phyloP scores from a whole-genome alignment of 352 stramenopile genomes.

The Thalassiosira hispida region DNA sequence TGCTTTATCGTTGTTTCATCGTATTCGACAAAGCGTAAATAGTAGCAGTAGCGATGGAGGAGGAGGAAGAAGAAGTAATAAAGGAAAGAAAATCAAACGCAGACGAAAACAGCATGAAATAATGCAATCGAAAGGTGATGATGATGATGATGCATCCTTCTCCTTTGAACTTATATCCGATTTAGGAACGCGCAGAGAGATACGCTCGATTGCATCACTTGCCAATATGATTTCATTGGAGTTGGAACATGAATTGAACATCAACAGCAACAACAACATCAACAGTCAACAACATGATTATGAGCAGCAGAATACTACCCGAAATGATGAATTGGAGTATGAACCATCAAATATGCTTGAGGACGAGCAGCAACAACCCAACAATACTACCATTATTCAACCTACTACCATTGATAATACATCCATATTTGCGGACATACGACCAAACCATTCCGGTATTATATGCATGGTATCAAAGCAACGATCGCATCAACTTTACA shows the following conservation, averaged over 20 bases:
- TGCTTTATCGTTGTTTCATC: conserved; percentile 70
- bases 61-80: background rate
- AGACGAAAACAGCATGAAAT: background rate
- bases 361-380: background rate
- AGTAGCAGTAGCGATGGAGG: background rate
- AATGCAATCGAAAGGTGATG: background rate
- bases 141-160: conserved; percentile 27
- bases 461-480: conserved; percentile 62
- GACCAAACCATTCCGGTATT: conserved; percentile 64
- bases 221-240: conserved; percentile 49
- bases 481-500: conserved; percentile 48
- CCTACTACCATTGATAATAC: background rate
- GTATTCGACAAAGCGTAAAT: conserved; percentile 25
- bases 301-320: background rate
- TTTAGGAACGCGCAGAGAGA: conserved; percentile 55
- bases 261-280: background rate
- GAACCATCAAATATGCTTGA: background rate
- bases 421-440: conserved; percentile 57
- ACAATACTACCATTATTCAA: background rate
- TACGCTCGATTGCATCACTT: conserved; percentile 56
- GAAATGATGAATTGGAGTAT: background rate
- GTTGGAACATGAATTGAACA: conserved; percentile 54
- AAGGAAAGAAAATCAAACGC: conserved; percentile 8
- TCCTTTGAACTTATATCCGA: conserved; percentile 68
- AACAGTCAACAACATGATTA: background rate